Percentiles rank a stretch among this genome's conserved stretches.
Conservation (phyloP, 768 basidiomycete genomes). For the Harrya chromipes region DNA sequence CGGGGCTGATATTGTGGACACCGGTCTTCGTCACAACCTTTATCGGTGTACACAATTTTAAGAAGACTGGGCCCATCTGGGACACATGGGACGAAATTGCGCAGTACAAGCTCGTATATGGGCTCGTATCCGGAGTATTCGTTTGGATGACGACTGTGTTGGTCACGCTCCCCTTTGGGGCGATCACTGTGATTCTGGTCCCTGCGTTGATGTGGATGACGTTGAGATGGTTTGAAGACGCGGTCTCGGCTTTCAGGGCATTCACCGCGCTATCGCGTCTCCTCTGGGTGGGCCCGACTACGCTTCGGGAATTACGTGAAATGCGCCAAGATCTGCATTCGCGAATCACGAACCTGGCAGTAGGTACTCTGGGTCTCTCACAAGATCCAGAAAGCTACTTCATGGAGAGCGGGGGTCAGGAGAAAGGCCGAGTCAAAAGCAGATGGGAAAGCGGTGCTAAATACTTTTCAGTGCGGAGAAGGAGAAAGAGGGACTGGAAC, state of each 20-base stretch:
- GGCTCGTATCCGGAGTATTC: slow-evolving; percentile 65
- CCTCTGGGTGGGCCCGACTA: slow-evolving; percentile 56
- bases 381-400: slow-evolving; percentile 69
- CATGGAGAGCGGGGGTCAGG: slow-evolving; percentile 49
- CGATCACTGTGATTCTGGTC: slow-evolving; percentile 55
- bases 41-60: slow-evolving; percentile 70
- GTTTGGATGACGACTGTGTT: slow-evolving; percentile 59
- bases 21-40: slow-evolving; percentile 74
- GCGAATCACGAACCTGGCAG: slow-evolving; percentile 66
- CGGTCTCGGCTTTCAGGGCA: slow-evolving; percentile 75
- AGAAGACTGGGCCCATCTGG: slow-evolving; percentile 76
- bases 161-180: slow-evolving; percentile 60
- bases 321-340: slow-evolving; percentile 55
- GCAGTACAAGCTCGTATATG: slow-evolving; percentile 84
- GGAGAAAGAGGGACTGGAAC: slow-evolving; percentile 88
- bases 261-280: slow-evolving; percentile 59
- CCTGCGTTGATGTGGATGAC: slow-evolving; percentile 88
- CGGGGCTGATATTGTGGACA: slow-evolving; percentile 79
- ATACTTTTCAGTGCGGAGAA: slow-evolving; percentile 76
- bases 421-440: slow-evolving; percentile 67
- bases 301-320: slow-evolving; percentile 51
- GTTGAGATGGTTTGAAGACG: slow-evolving; percentile 85
- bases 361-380: slow-evolving; percentile 57
- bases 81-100: slow-evolving; percentile 91
- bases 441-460: slow-evolving; percentile 67